These are phyloP conservation scores for Malassezia equina DNA, from an alignment of 1,284 basidiomycete genomes.

Conservation along the genomic window DNA sequence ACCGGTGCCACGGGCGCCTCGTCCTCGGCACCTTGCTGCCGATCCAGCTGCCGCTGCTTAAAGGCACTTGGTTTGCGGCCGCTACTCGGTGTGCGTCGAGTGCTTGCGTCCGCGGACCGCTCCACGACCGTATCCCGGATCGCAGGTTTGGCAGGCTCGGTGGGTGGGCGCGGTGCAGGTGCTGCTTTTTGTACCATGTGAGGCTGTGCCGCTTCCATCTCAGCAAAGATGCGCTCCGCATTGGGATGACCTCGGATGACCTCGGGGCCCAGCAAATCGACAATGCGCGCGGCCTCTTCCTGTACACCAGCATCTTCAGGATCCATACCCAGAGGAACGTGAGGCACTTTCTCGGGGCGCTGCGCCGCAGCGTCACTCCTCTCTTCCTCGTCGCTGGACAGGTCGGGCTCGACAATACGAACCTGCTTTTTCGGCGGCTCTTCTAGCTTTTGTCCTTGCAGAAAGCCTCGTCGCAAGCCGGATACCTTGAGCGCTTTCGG, in stretches of 20 bases:
- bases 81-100: neutral
- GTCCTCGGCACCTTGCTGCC: neutral
- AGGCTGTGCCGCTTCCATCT: slow-evolving; percentile 9
- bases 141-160: neutral
- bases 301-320: slow-evolving; percentile 35
- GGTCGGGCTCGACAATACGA: neutral
- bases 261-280: slow-evolving; percentile 34
- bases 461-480: slow-evolving; percentile 6
- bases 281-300: slow-evolving; percentile 39
- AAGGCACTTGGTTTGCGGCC: slow-evolving; percentile 31
- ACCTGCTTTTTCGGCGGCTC: slow-evolving; percentile 10
- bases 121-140: slow-evolving; percentile 10
- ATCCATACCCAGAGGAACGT: slow-evolving; percentile 20
- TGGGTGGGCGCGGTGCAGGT: slow-evolving; percentile 9
- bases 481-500: neutral
- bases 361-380: neutral
- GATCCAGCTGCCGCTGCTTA: slow-evolving; percentile 31
- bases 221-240: slow-evolving; percentile 19
- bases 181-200: slow-evolving; percentile 4
- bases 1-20: neutral
- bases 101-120: neutral
- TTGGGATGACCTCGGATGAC: slow-evolving; percentile 37
- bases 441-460: slow-evolving; percentile 2
- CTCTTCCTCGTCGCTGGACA: slow-evolving; percentile 2
- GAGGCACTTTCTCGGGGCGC: neutral